These are phyloP conservation scores for Stephanodiscus minutulus DNA, from an alignment of 108 stramenopile genomes.

Conservation along the genomic window DNA sequence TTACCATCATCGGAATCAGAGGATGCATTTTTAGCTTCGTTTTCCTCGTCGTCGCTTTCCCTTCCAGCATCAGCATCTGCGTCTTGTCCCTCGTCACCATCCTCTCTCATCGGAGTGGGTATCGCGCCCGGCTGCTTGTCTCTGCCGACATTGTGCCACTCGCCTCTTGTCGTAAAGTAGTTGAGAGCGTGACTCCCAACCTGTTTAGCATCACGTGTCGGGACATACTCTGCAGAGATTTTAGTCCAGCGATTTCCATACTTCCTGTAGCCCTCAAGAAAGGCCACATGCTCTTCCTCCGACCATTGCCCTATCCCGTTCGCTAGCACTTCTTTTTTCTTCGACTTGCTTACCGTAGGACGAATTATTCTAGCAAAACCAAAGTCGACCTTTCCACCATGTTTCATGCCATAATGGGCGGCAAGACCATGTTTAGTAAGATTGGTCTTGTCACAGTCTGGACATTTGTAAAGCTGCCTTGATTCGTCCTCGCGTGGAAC, in stretches of 20 bases:
- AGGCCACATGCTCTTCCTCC: conserved; percentile 85
- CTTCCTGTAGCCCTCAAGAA: conserved; percentile 83
- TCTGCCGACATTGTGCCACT: conserved; percentile 15
- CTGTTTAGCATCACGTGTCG: conserved; percentile 89
- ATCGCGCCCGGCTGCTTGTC: neutral
- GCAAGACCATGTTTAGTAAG: conserved; percentile 17
- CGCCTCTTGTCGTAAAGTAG: conserved; percentile 84
- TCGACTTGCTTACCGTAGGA: conserved; percentile 2
- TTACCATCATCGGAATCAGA: conserved; percentile 36
- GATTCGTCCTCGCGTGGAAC: neutral
- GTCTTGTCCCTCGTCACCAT: neutral
- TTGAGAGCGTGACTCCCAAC: conserved; percentile 97
- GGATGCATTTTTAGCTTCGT: conserved; percentile 4
- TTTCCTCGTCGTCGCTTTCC: conserved; percentile 12
- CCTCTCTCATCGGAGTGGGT: conserved; percentile 3
- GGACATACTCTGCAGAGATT: conserved; percentile 70
- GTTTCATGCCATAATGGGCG: conserved; percentile 35
- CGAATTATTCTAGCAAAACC: conserved; percentile 5
- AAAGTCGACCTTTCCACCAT: conserved; percentile 20
- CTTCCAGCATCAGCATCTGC: neutral
- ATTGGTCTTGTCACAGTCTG: conserved; percentile 23
- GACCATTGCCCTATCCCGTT: conserved; percentile 85
- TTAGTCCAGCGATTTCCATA: conserved; percentile 93
- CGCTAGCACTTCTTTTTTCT: neutral
- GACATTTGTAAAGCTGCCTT: conserved; percentile 17